These are phyloP conservation scores for Parastagonospora avenae DNA, from an alignment of 2,329 filamentous ascomycete species.

Conservation along the genomic window DNA sequence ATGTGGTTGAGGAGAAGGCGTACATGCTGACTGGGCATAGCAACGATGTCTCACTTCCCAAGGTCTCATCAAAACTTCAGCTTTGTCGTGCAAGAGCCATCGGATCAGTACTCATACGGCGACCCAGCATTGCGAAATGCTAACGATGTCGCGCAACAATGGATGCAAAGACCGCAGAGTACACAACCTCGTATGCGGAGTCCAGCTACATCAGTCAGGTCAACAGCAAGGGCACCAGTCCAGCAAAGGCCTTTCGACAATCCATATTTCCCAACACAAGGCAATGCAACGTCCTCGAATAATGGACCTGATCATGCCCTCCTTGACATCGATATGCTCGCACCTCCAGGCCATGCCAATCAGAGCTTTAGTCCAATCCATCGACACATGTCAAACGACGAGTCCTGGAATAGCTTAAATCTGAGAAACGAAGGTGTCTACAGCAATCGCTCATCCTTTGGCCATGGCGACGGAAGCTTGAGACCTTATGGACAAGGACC, in stretches of 20 bases:
- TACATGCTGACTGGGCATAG: slow-evolving; percentile 30
- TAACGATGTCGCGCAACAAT: slow-evolving; percentile 22
- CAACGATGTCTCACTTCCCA: slow-evolving; percentile 33
- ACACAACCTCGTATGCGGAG: slow-evolving; percentile 22
- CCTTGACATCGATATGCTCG: slow-evolving; percentile 16
- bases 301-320: slow-evolving; percentile 12
- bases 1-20: slow-evolving; percentile 13
- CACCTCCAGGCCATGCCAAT: slow-evolving; percentile 11
- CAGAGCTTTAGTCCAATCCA: slow-evolving; percentile 12
- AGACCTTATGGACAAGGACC: slow-evolving; percentile 13
- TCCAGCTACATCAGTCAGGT: slow-evolving; percentile 20
- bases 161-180: slow-evolving; percentile 19
- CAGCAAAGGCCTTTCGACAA: slow-evolving; percentile 3
- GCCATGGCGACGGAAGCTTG: slow-evolving; percentile 19
- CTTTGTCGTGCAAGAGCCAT: slow-evolving; percentile 15
- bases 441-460: slow-evolving; percentile 3
- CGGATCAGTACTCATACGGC: slow-evolving; percentile 18
- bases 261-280: slow-evolving; percentile 8
- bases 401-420: slow-evolving; percentile 36
- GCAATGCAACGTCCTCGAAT: slow-evolving; percentile 4
- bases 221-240: slow-evolving; percentile 13
- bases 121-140: slow-evolving; percentile 11
- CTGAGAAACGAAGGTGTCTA: slow-evolving; percentile 15
- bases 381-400: slow-evolving; percentile 19
- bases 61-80: slow-evolving; percentile 17